Percentiles rank a stretch among this genome's conserved stretches.
These are phyloP conservation scores for Penicillium atrosanguineum DNA, from an alignment of 495 filamentous ascomycete genomes.

Conservation along the genomic window DNA sequence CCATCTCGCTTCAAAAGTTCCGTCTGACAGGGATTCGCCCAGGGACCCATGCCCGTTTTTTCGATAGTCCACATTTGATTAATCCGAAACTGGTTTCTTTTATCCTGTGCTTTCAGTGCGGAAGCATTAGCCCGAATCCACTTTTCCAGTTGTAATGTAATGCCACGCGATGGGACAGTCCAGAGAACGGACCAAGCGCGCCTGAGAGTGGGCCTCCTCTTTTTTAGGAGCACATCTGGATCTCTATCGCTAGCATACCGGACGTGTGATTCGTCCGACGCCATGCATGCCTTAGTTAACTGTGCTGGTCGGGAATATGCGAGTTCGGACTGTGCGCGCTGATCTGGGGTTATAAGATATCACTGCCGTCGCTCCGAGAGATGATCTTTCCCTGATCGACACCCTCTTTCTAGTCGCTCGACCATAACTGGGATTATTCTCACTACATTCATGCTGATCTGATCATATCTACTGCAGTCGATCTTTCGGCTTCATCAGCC, in stretches of 20 bases:
- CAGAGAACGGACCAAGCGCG: slow-evolving; percentile 2
- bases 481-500: not conserved
- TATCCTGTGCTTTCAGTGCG: not conserved
- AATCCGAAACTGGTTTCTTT: slow-evolving; percentile 12
- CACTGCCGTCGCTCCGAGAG: not conserved
- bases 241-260: slow-evolving; percentile 1
- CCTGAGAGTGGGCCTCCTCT: slow-evolving; percentile 2
- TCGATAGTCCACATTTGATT: slow-evolving; percentile 4
- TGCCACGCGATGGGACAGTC: slow-evolving; percentile 12
- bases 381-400: not conserved
- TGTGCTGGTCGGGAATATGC: not conserved
- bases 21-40: not conserved
- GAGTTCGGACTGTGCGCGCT: not conserved
- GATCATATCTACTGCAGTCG: not conserved
- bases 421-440: not conserved
- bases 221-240: slow-evolving; percentile 5
- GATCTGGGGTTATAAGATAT: not conserved
- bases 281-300: not conserved
- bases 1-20: slow-evolving; percentile 16
- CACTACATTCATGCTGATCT: not conserved
- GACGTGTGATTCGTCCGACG: slow-evolving; percentile 2
- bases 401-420: not conserved
- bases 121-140: not conserved
- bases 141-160: not conserved
- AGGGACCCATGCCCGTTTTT: not conserved